A percentile compares a stretch with the other conserved stretches of the same genome.
These are phyloP conservation scores for Coffea humblotiana DNA, from an alignment of 305 asterid genomes.

Conservation along the genomic window DNA sequence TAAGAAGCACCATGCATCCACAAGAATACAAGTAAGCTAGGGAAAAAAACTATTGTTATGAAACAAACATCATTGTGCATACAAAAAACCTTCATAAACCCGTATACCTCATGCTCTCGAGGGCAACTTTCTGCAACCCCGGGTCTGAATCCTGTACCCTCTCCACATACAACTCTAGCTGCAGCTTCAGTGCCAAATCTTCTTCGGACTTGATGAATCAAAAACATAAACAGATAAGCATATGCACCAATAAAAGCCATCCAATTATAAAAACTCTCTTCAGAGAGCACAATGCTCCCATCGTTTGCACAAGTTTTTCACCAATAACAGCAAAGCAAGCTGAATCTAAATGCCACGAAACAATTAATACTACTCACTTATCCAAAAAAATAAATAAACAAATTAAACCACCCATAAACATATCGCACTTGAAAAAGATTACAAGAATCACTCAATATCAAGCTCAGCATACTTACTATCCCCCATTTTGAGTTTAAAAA, in stretches of 20 bases:
- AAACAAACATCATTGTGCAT: not conserved
- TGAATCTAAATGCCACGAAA: not conserved
- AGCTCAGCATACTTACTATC: not conserved
- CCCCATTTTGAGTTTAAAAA: not conserved
- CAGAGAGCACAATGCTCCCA: not conserved
- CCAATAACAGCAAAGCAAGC: not conserved
- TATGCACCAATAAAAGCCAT: not conserved
- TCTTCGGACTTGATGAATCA: slow-evolving; percentile 73
- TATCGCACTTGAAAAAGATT: not conserved
- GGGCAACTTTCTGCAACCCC: slow-evolving; percentile 83
- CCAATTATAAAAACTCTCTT: not conserved
- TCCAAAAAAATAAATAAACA: not conserved
- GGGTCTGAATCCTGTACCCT: slow-evolving; percentile 85
- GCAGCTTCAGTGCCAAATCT: slow-evolving; percentile 95
- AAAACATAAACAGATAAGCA: slow-evolving; percentile 17
- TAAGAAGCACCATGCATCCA: not conserved
- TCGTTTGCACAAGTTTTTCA: not conserved
- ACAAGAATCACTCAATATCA: not conserved
- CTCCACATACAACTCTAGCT: slow-evolving; percentile 89
- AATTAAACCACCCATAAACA: not conserved
- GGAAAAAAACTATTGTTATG: not conserved
- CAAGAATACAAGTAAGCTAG: not conserved
- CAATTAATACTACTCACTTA: not conserved
- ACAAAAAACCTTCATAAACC: not conserved
- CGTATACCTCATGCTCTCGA: slow-evolving; percentile 89